Evolutionary conservation across 2,329 filamentous ascomycete genomes (phyloP), one percentile per base, ranked within the genome.

Genomic region (Didymellaceae sp.): DNA sequence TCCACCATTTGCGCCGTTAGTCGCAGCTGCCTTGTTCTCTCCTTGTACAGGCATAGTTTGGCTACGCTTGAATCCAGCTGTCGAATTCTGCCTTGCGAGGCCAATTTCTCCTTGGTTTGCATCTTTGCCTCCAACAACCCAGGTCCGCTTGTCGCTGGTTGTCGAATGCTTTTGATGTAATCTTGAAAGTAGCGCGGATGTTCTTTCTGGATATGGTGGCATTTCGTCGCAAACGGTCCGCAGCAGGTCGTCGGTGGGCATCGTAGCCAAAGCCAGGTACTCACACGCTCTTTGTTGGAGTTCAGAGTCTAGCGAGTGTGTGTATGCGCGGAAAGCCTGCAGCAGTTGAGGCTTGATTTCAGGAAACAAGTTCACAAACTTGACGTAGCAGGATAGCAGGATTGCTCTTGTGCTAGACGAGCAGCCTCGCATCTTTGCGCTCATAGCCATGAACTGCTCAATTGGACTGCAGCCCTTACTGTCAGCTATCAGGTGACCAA

Each of bases 161-260:
- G 89, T 90, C 38, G 89, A 89, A 66, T 95, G 91, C 77, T 96
- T 97, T 74, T 96, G 91, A 74, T 99, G 93, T 40, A 99, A 81
- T 50, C 94, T 84, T 30, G 93, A 97, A 9, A 99, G 80, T 21
- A 99, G 79, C 1, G 94, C 93, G 5, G 94, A 97, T 51, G 96
- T 87, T 53, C 95, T 82, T 73, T 99, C 92, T 0, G 94, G 95
- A 76, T 97, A 99, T 0, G 94, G 92, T 2, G 94, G 94, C 95
- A 99, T 99, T 73, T 99, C 94, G 63, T 99, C 94, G 72, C 92
- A 96, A 5, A 99, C 87, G 0, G 94, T 97, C 42, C 94, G 86
- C 10, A 99, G 80, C 6, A 99, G 82, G 59, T 97, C 92, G 65
- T 99, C 94, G 0, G 90, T 91, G 0, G 91, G 89, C 71, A 95